Evolutionary conservation across 2,329 filamentous ascomycete genomes (phyloP), one percentile per base, ranked within the genome.

Genomic region (Microdochium bolleyi): DNA sequence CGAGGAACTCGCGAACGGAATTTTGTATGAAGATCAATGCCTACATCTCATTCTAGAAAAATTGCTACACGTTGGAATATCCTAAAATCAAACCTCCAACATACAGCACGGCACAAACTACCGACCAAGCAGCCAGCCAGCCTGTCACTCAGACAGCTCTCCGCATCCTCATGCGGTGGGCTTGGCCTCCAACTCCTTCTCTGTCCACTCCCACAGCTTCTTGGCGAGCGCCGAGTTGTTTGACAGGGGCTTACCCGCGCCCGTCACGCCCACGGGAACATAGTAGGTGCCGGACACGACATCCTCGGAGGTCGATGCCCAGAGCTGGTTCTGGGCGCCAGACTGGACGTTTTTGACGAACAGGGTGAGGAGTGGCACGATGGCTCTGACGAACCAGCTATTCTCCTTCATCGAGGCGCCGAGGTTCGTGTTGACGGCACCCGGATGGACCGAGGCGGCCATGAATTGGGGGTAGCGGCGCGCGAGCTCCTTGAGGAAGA

Each of bases 281-380:
- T 72, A 72, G 52, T 66, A 70, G 51, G 51, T 59, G 1, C 69
- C 69, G 30, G 53, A 64, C 27, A 53, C 60, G 0, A 68, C 62
- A 19, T 66, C 63, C 4, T 59, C 58, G 2, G 64, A 57, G n/a
- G 67, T 67, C 1, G 68, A 63, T 13, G 70, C 72, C 73, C 73
- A 76, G 3, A 76, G 62, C 59, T 75, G 72, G 53, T 71, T 73
- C 55, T 59, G 63, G 3, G 61, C 68, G 1, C 73, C 73, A 27
- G 57, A 52, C 11, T 51, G 34, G 14, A 41, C 37, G 14, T 41
- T 19, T 5, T 4, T 19, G 19, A 41, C 14, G 37, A 41, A 41
- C 5, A 16, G 7, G 7, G 37, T 8, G 13, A 54, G 49, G 7
- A 58, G 52, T 21, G 53, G 56, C 21, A 60, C 9, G 2, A 56